Evolutionary conservation across 1,139 yeast genomes (phyloP).

Genomic region (Magnusiomyces magnusii): DNA sequence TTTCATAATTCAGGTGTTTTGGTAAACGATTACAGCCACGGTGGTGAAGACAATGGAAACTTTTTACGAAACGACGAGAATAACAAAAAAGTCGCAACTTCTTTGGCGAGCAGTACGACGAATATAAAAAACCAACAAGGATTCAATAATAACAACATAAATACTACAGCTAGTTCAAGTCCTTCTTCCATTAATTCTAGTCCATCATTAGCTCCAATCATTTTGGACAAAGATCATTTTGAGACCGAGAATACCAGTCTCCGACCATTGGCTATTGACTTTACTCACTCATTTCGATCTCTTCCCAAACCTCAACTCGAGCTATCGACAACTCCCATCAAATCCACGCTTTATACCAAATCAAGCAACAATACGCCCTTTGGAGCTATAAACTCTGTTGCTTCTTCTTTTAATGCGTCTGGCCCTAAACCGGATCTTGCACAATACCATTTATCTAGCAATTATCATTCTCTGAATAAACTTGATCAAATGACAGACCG

Average conservation of each 20-base stretch:
- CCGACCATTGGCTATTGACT: slow-evolving; percentile 28
- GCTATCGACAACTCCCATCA: not conserved
- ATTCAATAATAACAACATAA: not conserved
- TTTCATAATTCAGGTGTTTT: no score
- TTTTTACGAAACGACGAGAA: not conserved
- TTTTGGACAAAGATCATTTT: not conserved
- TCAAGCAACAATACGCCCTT: no score
- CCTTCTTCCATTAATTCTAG: not conserved
- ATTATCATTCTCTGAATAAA: not conserved
- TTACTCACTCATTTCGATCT: slow-evolving; percentile 28
- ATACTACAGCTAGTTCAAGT: not conserved
- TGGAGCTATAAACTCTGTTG: not conserved
- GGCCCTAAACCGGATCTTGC: not conserved
- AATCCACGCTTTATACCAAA: not conserved
- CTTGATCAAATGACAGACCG: not conserved
- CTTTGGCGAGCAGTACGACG: not conserved
- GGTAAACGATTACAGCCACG: not conserved
- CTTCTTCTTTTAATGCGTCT: not conserved
- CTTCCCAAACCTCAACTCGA: not conserved
- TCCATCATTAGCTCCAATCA: not conserved
- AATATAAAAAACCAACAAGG: no score
- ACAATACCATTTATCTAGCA: not conserved
- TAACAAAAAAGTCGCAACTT: not conserved
- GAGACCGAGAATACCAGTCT: not conserved
- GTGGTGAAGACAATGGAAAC: not conserved